Evolutionary conservation across 495 filamentous ascomycete species (phyloP).

Genomic region (Melanomma pulvis-pyrius): DNA sequence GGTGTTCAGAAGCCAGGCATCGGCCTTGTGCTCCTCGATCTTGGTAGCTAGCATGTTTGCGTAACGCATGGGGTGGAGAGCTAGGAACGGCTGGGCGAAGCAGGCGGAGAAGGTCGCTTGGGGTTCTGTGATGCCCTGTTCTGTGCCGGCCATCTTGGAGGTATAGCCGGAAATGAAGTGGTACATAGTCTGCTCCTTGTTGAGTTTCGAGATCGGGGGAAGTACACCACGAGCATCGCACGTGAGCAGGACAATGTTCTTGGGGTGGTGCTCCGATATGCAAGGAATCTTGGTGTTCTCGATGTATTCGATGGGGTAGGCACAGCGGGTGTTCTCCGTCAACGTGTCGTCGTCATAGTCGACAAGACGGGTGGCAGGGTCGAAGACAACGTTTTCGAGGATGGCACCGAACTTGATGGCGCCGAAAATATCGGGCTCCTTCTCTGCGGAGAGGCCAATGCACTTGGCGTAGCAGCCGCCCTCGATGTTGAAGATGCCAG

Average conservation of each 20-base stretch:
- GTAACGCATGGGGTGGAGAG: constrained; percentile 98
- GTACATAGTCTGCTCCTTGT: constrained; percentile 97
- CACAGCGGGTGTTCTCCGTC: constrained; percentile 97
- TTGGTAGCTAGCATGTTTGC: constrained; percentile 97
- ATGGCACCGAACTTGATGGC: constrained; percentile 97
- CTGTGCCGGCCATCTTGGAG: constrained; percentile 99
- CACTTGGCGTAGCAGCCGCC: constrained; percentile 99
- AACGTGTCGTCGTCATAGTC: constrained; percentile 94
- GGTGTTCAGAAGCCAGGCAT: constrained; percentile 98
- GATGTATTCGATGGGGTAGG: constrained; percentile 99
- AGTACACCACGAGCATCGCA: constrained; percentile 97
- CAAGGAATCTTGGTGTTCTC: constrained; percentile 98
- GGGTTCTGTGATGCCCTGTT: constrained; percentile 94
- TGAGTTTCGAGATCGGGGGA: constrained; percentile 96
- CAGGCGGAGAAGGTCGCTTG: constrained; percentile 99
- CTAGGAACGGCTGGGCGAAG: constrained; percentile 99
- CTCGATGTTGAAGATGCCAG: constrained; percentile 98
- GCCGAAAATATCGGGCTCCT: constrained; percentile 95
- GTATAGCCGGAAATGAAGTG: constrained; percentile 99
- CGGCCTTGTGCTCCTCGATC: constrained; percentile 91
- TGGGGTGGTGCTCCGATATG: constrained; percentile 80
- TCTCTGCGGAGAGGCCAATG: constrained; percentile 95
- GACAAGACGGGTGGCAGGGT: constrained; percentile 82
- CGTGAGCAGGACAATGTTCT: constrained; percentile 96
- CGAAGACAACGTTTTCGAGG: constrained; percentile 97